Evolutionary conservation across 148 eudicot species (phyloP).

Genomic region (Camellia japonica): DNA sequence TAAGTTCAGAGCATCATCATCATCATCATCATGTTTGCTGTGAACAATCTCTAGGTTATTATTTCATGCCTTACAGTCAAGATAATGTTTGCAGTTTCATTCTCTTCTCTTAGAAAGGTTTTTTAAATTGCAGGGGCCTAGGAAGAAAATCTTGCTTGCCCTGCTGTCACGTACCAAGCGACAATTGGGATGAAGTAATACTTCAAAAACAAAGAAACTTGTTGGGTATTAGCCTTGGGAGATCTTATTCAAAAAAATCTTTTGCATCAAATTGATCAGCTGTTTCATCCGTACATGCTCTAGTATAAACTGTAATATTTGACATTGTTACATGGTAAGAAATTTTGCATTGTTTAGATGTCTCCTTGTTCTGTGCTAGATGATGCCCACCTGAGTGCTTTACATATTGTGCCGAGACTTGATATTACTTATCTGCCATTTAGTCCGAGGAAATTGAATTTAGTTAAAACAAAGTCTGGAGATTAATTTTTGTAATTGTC

Average conservation of each 20-base stretch:
- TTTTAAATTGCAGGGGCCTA: slow-evolving; percentile 66
- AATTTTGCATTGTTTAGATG: not conserved
- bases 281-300: not conserved
- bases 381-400: not conserved
- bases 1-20: not conserved
- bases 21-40: no score
- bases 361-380: not conserved
- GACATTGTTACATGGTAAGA: not conserved
- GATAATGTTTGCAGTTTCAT: not conserved
- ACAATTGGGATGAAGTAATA: slow-evolving; percentile 21
- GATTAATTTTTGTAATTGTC: no score
- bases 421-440: no score
- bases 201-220: not conserved
- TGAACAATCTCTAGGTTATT: not conserved
- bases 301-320: not conserved
- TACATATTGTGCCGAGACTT: not conserved
- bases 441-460: no score
- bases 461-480: no score
- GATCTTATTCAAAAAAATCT: not conserved
- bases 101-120: slow-evolving; percentile 5
- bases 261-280: not conserved
- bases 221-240: not conserved
- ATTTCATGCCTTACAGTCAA: not conserved
- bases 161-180: slow-evolving; percentile 45
- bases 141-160: slow-evolving; percentile 80